phyloP scores from a whole-genome alignment of 75 land plant species.

The Isoetes taiwanensis region DNA sequence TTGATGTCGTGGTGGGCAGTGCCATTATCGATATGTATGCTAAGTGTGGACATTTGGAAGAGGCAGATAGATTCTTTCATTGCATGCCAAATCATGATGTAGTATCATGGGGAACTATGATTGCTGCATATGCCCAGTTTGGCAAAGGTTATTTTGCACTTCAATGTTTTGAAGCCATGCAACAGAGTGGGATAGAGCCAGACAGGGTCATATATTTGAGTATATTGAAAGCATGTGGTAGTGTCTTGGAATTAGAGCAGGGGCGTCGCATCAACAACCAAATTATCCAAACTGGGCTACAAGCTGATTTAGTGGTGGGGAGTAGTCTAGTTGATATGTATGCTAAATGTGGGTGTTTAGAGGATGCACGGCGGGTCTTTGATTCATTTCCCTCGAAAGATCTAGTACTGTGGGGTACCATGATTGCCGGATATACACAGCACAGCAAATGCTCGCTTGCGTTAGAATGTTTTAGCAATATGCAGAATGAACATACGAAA shows the following conservation, averaged over 20 bases:
- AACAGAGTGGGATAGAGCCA: constrained; percentile 16
- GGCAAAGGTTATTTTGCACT: constrained; percentile 21
- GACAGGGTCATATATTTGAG: constrained; percentile 27
- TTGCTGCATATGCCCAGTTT: constrained; percentile 22
- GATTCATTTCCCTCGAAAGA: constrained; percentile 24
- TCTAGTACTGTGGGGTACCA: constrained; percentile 39
- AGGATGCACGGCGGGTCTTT: constrained; percentile 34
- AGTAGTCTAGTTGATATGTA: constrained; percentile 51
- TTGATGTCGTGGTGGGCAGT: constrained; percentile 20
- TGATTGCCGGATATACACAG: constrained; percentile 35
- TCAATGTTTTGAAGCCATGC: constrained; percentile 36
- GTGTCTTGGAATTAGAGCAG: constrained; percentile 22
- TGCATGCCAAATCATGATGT: constrained; percentile 25
- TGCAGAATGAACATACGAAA: constrained; percentile 19
- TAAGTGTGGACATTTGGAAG: constrained; percentile 42
- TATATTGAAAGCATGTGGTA: constrained; percentile 34
- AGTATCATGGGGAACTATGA: constrained; percentile 42
- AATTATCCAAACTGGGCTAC: constrained; percentile 17
- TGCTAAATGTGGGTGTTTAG: constrained; percentile 46
- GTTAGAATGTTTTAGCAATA: constrained; percentile 22
- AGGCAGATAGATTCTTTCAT: constrained; percentile 35
- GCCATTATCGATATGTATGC: constrained; percentile 51
- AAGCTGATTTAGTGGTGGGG: constrained; percentile 15
- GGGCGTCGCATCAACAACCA: constrained; percentile 28
- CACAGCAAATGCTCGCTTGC: constrained; percentile 24